Base-by-base conservation (phyloP, 306 rosid species). In the Pyrus betulifolia region DNA sequence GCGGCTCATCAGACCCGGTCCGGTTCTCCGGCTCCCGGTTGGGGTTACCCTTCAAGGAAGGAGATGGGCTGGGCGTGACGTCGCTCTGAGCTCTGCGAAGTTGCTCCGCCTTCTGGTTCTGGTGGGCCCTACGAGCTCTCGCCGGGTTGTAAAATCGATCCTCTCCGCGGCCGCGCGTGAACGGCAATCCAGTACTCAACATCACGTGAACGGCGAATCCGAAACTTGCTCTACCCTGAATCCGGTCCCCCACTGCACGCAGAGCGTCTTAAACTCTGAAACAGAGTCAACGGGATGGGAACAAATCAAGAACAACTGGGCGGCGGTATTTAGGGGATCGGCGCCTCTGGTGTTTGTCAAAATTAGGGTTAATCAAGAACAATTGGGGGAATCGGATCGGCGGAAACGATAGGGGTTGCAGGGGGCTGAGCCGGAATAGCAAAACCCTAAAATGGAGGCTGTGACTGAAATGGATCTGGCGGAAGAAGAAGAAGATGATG, bases 101-200 rank as follows among this genome's bases (percentile, higher is more conserved):
- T 66, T 57, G 83, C 28, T 88, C 93, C 45, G 65, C 83, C 35
- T 77, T 87, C 71, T 77, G 65, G 70, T 70, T 69, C 44, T 85
- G 87, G 30, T 84, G 80, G 9, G 83, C 76, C 66, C 84, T 79
- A 19, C 96, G 88, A 60, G 85, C 92, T 67, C 85, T 88, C 1
- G 79, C 80, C 31, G 93, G 80, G 63, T 82, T 74, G 75, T 86
- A 84, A 42, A 88, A 91, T 23, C 98, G 88, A 79, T 89, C 93
- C 72, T 89, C 93, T 14, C 95, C 97, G 21, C 85, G 88, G 67
- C 77, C 91, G 17, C 88, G 89, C 66, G 86, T 80, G 45, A 88
- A 74, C 79, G 86, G 90, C 65, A 86, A 78, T 11, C 91, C 91
- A 77, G 96, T 73, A 40, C 91, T 89, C 84, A 79, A 79, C 97